Evolutionary conservation across 768 basidiomycete genomes (phyloP), one percentile per base, ranked within the genome.

Genomic region (Zangia roseola): DNA sequence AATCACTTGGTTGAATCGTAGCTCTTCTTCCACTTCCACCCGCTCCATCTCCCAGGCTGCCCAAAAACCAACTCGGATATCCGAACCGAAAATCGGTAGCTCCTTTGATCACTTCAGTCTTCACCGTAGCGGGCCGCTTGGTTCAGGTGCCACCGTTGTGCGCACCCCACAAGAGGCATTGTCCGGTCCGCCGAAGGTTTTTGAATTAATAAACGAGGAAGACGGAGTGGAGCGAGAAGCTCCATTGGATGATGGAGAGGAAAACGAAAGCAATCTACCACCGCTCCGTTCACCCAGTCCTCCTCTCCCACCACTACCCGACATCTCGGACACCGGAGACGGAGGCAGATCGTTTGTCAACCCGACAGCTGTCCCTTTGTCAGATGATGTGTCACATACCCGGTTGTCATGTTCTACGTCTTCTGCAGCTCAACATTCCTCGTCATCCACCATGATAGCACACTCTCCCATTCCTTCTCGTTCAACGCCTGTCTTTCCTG

Each of bases 131-230:
- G 81, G 81, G 3, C 65, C 71, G 4, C 76, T 88, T 17, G 88
- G 86, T n/a, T 62, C 78, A 17, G 88, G 89, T 34, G 89, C 89
- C 13, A 84, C 76, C 2, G 72, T 92, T 25, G 89, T 91, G 31
- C 74, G 83, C 48, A 91, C 90, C 0, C 90, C 90, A 8, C 82
- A 86, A 55, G 90, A 92, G 47, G 89, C 89, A 19, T 71, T 92
- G 25, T 71, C 65, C 24, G 63, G 69, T 40, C 51, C 73, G 19
- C 40, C 36, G 19, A 48, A 34, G 17, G 25, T 35, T 19, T 49
- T 48, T 28, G 49, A 43, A 8, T 50, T 35, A 5, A 43, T 48
- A 17, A 43, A 25, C 34, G 61, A 54, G 23, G 57, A 58, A 37
- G 44, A 58, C 7, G 45, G 36, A 10, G 23, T 37, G 23, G 40